phyloP scores from a whole-genome alignment of 2,329 filamentous ascomycete genomes.

The Fusarium sp. region DNA sequence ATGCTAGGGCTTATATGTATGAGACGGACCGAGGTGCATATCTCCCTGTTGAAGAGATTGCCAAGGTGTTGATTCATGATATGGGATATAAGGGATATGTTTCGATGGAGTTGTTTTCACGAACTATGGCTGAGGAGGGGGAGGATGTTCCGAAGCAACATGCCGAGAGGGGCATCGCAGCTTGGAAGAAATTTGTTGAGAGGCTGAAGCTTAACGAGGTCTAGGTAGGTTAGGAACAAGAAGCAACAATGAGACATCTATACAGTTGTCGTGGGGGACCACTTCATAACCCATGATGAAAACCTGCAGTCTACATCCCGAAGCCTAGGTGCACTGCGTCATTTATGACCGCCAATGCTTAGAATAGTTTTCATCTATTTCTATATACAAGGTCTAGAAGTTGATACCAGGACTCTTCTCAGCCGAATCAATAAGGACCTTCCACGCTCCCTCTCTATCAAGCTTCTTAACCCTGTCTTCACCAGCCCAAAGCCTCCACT shows the following conservation, averaged over 20 bases:
- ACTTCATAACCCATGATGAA: too few relatives aligned
- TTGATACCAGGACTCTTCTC: constrained; percentile 3
- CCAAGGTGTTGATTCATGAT: neutral
- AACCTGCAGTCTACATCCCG: too few relatives aligned
- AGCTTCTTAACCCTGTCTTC: neutral
- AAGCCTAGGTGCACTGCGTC: too few relatives aligned
- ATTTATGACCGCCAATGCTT: too few relatives aligned
- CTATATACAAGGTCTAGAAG: too few relatives aligned
- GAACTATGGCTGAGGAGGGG: constrained; percentile 9
- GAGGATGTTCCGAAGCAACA: neutral
- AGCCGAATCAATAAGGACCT: neutral
- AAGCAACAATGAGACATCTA: too few relatives aligned
- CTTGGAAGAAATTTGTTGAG: constrained; percentile 4
- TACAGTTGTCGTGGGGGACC: too few relatives aligned
- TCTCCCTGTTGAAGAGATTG: neutral
- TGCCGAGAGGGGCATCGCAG: neutral
- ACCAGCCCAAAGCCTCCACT: constrained; percentile 9
- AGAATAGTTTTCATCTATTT: too few relatives aligned
- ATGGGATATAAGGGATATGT: constrained; percentile 10
- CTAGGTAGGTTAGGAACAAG: too few relatives aligned
- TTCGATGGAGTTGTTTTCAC: constrained; percentile 9
- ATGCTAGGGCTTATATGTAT: constrained; percentile 10
- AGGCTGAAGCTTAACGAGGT: neutral
- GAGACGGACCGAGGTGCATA: neutral
- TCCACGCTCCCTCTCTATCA: constrained; percentile 7